Percentiles rank a stretch among this genome's conserved stretches.
Evolutionary conservation across 2,329 filamentous ascomycete species (phyloP).

Genomic region (Triangularia setosa): DNA sequence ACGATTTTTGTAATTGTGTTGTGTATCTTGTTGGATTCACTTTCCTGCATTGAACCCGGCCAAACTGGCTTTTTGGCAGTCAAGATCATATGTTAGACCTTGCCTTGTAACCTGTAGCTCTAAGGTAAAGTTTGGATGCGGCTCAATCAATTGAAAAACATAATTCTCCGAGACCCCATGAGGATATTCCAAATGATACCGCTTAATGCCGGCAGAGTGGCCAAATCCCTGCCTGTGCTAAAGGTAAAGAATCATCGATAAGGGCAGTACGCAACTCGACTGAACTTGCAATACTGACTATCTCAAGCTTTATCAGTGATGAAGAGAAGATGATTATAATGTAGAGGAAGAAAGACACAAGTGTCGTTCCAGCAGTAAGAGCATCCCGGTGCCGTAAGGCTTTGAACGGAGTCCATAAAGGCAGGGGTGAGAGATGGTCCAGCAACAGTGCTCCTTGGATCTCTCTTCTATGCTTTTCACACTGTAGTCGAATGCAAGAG

Average conservation of each 20-base stretch:
- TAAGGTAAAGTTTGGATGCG: neutral
- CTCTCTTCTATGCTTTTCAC: neutral
- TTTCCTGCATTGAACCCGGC: no score
- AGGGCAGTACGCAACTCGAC: neutral
- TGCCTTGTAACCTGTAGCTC: neutral
- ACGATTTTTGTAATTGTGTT: no score
- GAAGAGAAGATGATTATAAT: neutral
- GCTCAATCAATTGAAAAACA: neutral
- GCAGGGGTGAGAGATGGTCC: neutral
- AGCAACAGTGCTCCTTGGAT: neutral
- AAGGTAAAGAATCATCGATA: neutral
- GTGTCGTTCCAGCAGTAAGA: neutral
- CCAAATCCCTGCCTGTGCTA: neutral
- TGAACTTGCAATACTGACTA: neutral
- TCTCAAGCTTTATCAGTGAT: neutral
- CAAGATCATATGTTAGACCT: neutral
- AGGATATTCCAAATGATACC: neutral
- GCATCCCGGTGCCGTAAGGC: neutral
- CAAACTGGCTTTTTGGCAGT: no score
- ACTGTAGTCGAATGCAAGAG: no score
- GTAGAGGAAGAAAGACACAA: neutral
- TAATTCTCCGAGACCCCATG: neutral
- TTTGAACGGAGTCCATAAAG: neutral
- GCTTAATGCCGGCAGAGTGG: neutral
- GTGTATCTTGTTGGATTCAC: no score